Evolutionary conservation across 345 rosid species (phyloP).

Genomic region (Eucalyptus virginea): DNA sequence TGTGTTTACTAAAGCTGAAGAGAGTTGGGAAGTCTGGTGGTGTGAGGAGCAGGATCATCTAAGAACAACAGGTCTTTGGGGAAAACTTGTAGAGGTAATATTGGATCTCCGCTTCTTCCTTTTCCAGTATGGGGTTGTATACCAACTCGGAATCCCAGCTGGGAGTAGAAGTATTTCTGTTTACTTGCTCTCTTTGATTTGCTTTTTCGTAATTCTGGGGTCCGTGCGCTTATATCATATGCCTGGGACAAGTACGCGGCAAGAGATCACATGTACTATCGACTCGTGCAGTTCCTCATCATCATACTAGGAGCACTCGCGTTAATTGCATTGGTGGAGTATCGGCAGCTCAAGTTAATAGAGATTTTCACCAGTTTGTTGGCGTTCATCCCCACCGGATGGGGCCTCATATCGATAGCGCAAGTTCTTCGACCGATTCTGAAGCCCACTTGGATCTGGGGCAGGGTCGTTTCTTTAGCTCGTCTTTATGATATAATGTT

Average conservation of each 20-base stretch:
- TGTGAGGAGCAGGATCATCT: neutral
- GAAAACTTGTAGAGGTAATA: neutral
- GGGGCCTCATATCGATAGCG: neutral
- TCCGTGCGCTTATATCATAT: neutral
- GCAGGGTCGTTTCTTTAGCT: neutral
- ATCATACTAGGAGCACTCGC: neutral
- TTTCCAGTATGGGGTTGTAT: neutral
- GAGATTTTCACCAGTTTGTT: neutral
- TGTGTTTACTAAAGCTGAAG: neutral
- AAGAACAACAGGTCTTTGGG: neutral
- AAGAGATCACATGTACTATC: neutral
- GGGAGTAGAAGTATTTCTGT: neutral
- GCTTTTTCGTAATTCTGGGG: neutral
- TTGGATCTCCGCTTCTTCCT: neutral
- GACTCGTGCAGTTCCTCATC: neutral
- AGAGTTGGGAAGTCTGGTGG: slow-evolving; percentile 1
- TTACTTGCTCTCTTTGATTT: neutral
- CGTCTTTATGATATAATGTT: neutral
- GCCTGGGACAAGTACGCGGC: neutral
- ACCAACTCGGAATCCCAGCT: neutral
- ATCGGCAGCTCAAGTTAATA: neutral
- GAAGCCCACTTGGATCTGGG: neutral
- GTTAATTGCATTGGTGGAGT: neutral
- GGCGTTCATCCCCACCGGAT: neutral
- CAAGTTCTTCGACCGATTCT: neutral